A percentile compares a stretch with the other conserved stretches of the same genome.
Evolutionary conservation across 495 filamentous ascomycete genomes (phyloP).

Genomic region (Penicillium argentinense): DNA sequence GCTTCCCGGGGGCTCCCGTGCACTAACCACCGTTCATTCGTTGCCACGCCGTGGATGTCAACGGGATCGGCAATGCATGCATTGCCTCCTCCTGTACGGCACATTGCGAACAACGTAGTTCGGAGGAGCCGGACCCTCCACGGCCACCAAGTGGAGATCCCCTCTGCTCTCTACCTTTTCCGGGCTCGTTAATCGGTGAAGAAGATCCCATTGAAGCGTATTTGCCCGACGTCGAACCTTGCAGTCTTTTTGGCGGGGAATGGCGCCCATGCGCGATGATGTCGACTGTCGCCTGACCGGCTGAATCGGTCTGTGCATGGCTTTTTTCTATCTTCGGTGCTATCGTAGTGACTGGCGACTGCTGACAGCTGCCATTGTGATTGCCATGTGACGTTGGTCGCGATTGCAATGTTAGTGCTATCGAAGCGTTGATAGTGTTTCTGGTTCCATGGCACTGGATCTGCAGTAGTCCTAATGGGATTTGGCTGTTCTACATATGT

Average conservation of each 20-base stretch:
- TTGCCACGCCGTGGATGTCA: background rate
- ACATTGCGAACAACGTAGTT: background rate
- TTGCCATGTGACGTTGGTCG: constrained; percentile 1
- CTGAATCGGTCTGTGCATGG: constrained; percentile 5
- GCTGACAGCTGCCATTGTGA: background rate
- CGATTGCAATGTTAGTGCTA: background rate
- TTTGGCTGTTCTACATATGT: too few relatives aligned
- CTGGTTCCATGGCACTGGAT: background rate
- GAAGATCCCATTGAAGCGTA: constrained; percentile 3
- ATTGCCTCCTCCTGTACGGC: background rate
- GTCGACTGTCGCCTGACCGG: constrained; percentile 7
- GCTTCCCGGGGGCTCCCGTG: constrained; percentile 7
- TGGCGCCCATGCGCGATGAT: constrained; percentile 14
- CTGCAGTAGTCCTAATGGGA: background rate
- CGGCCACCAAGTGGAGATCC: background rate
- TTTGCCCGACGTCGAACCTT: constrained; percentile 14
- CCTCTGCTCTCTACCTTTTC: background rate
- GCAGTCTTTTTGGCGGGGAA: constrained; percentile 17
- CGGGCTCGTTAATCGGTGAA: background rate
- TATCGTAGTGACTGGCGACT: background rate
- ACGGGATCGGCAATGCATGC: constrained; percentile 10
- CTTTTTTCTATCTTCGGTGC: too few relatives aligned
- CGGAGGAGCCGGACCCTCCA: background rate
- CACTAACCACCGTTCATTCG: background rate
- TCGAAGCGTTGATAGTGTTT: background rate